Base-by-base conservation (phyloP, 2,329 filamentous ascomycete genomes). In the Fusarium falciforme region DNA sequence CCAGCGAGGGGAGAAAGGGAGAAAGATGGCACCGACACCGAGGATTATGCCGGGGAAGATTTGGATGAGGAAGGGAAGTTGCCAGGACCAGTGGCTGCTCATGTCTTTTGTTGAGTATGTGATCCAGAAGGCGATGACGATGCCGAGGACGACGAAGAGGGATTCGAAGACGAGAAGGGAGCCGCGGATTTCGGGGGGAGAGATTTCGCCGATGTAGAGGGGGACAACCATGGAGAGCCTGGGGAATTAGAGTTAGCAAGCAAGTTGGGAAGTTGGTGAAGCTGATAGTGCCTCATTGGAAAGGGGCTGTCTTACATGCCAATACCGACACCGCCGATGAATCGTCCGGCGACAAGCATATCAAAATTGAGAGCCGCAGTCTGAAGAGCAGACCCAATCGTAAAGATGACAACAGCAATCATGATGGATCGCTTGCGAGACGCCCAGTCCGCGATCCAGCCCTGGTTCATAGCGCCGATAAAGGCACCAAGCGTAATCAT, bases 401-500 rank as follows among this genome's bases (percentile, higher is more conserved):
- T 36, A 36, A 57, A 57, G 20, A 57, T 27, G 5, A 35, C 54
- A 25, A 57, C 54, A n/a, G 54, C 54, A 36, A 57, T 57, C 54
- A 57, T 57, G 31, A 57, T 57, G 1, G 54, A 57, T 11, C 54
- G 2, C 33, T 57, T 57, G 8, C 54, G 54, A 5, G 54, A 57
- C 5, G 54, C 54, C 54, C 54, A 57, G 14, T 57, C 54, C 2
- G 68, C 62, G 6, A 71, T 49, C 68, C 68, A 71, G 1, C 66
- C 66, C 55, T 68, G 66, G n/a, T 66, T 68, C 40, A 68, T 61
- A 1, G 66, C 66, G 27, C 69, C 69, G 4, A 72, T 64, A 35
- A 84, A 86, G 12, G 85, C 85, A 61, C 84, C 80, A 1, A 88
- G 79, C 12, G 85, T 75, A 4, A 87, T 76, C 9, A 83, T 85